A percentile compares a stretch with the other conserved stretches of the same genome.
phyloP scores from a whole-genome alignment of 2,329 filamentous ascomycete species.

The Cercospora canescens region DNA sequence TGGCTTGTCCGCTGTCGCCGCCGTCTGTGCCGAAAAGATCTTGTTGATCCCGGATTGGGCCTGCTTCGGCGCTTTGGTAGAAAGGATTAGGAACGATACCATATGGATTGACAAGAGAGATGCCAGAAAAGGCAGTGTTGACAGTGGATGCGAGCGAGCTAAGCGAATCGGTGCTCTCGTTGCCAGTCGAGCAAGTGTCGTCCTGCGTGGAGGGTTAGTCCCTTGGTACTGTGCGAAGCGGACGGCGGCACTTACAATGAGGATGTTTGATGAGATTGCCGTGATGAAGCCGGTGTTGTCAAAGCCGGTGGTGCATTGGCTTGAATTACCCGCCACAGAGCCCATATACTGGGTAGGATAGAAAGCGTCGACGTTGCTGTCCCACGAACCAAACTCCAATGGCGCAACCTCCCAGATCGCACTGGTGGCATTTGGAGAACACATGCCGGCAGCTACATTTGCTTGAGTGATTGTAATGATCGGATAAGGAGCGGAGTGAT shows the following conservation, averaged over 20 bases:
- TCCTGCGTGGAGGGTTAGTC: not conserved
- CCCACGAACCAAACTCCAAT: slow-evolving; percentile 17
- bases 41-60: slow-evolving; percentile 12
- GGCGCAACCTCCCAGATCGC: slow-evolving; percentile 20
- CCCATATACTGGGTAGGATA: slow-evolving; percentile 20
- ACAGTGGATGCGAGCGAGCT: slow-evolving; percentile 6
- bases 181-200: slow-evolving; percentile 5
- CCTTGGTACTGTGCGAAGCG: not conserved
- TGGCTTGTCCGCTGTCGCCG: slow-evolving; percentile 14
- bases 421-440: slow-evolving; percentile 1
- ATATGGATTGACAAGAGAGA: slow-evolving; percentile 12
- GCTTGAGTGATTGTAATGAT: slow-evolving; percentile 19
- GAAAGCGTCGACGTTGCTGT: slow-evolving; percentile 15
- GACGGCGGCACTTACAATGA: not conserved
- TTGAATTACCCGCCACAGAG: not conserved
- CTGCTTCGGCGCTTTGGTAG: slow-evolving; percentile 10
- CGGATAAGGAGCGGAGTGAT: slow-evolving; percentile 15
- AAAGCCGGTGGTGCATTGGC: slow-evolving; percentile 12
- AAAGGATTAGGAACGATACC: slow-evolving; percentile 20
- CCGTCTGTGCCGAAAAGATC: slow-evolving; percentile 15
- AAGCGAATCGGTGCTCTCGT: slow-evolving; percentile 9
- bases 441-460: slow-evolving; percentile 11
- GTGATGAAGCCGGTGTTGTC: slow-evolving; percentile 20
- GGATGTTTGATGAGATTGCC: slow-evolving; percentile 18
- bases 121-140: not conserved